Percentiles rank a stretch among this genome's conserved stretches.
Evolutionary conservation across 768 basidiomycete species (phyloP).

Genomic region (Boletus insuetus): DNA sequence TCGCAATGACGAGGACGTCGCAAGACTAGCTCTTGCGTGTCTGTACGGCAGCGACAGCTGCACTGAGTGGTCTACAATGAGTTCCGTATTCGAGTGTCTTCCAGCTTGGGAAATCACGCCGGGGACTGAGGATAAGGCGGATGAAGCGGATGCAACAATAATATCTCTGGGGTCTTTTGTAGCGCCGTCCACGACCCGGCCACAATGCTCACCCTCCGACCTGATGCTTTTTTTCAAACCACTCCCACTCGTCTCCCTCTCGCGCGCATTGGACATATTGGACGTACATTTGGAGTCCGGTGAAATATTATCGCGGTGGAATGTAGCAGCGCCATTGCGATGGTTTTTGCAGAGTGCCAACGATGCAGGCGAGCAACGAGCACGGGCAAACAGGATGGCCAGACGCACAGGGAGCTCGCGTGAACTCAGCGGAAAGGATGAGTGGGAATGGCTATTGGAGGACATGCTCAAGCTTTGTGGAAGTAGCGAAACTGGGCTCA

Average conservation of each 20-base stretch:
- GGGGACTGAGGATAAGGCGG: slow-evolving; percentile 61
- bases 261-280: slow-evolving; percentile 82
- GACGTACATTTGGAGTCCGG: slow-evolving; percentile 94
- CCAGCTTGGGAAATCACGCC: slow-evolving; percentile 77
- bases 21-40: slow-evolving; percentile 80
- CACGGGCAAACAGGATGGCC: slow-evolving; percentile 86
- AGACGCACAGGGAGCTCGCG: slow-evolving; percentile 59
- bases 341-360: slow-evolving; percentile 85
- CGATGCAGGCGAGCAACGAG: slow-evolving; percentile 66
- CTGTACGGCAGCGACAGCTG: slow-evolving; percentile 79
- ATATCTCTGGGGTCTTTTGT: slow-evolving; percentile 78
- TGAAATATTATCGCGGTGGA: slow-evolving; percentile 89
- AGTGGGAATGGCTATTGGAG: slow-evolving; percentile 85
- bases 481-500: slow-evolving; percentile 57
- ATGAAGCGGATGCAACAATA: slow-evolving; percentile 80
- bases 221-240: slow-evolving; percentile 81
- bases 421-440: slow-evolving; percentile 57
- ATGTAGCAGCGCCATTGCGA: slow-evolving; percentile 74
- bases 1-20: slow-evolving; percentile 79
- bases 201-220: slow-evolving; percentile 60
- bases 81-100: slow-evolving; percentile 90
- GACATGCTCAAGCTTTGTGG: slow-evolving; percentile 85
- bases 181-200: slow-evolving; percentile 62
- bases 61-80: slow-evolving; percentile 82
- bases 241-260: slow-evolving; percentile 69